A percentile compares a stretch with the other conserved stretches of the same genome.
phyloP scores from a whole-genome alignment of 2,329 filamentous ascomycete genomes.

The Botrytis squamosa region DNA sequence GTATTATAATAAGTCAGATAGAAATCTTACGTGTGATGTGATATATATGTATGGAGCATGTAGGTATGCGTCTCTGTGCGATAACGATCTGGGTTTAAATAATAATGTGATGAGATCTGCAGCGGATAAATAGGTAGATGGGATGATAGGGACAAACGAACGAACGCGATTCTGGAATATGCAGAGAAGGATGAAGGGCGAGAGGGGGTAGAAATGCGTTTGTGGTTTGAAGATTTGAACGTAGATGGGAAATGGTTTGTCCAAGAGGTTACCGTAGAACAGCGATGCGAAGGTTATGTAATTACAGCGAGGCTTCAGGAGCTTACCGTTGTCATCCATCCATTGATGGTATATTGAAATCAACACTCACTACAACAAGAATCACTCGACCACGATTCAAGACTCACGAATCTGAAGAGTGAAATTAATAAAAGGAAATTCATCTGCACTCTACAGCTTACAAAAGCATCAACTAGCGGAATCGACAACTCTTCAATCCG shows the following conservation, averaged over 20 bases:
- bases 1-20: background rate
- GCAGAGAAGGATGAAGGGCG: slow-evolving; percentile 18
- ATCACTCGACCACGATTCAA: background rate
- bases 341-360: background rate
- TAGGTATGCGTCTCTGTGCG: background rate
- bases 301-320: background rate
- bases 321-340: background rate
- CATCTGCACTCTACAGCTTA: background rate
- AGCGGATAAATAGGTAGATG: slow-evolving; percentile 6
- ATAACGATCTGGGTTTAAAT: background rate
- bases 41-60: background rate
- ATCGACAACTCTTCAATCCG: background rate
- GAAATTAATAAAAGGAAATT: background rate
- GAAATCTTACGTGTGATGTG: background rate
- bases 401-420: background rate
- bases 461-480: background rate
- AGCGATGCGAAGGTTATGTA: background rate
- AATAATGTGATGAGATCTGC: slow-evolving; percentile 11
- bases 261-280: slow-evolving; percentile 8
- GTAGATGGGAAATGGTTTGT: background rate
- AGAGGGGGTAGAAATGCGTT: background rate
- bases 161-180: slow-evolving; percentile 21
- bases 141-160: background rate
- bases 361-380: background rate
- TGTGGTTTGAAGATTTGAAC: background rate